Evolutionary conservation across 2,329 filamentous ascomycete species (phyloP).

Genomic region (Didymella lethalis): DNA sequence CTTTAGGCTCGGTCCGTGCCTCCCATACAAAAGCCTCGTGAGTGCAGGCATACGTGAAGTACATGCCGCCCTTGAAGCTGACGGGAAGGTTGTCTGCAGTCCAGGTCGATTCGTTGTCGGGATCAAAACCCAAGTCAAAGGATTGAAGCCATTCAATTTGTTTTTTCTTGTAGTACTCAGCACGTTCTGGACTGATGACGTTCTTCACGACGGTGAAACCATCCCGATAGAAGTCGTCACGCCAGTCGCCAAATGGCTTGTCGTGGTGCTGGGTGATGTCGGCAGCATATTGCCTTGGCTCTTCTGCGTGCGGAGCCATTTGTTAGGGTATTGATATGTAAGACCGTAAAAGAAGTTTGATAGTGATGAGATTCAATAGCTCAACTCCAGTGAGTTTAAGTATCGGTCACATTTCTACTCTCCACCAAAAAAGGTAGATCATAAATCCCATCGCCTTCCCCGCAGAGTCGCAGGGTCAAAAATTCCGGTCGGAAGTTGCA

Average conservation of each 20-base stretch:
- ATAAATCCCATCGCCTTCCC: too few species aligned
- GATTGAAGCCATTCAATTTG: slow-evolving; percentile 55
- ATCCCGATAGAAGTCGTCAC: slow-evolving; percentile 54
- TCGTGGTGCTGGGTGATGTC: slow-evolving; percentile 28
- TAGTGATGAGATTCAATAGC: too few species aligned
- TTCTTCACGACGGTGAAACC: slow-evolving; percentile 55
- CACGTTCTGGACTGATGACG: slow-evolving; percentile 50
- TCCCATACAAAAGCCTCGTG: slow-evolving; percentile 55
- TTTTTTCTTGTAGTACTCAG: slow-evolving; percentile 53
- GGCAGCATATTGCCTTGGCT: slow-evolving; percentile 27
- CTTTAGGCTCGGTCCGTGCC: slow-evolving; percentile 47
- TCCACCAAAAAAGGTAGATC: too few species aligned
- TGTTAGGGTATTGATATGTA: too few species aligned
- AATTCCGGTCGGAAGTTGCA: too few species aligned
- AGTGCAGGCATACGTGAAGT: slow-evolving; percentile 48
- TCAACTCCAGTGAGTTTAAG: too few species aligned
- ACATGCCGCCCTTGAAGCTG: slow-evolving; percentile 56
- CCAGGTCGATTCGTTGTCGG: slow-evolving; percentile 46
- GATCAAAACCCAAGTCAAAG: slow-evolving; percentile 53
- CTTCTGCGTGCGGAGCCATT: slow-evolving; percentile 32
- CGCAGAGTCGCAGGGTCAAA: too few species aligned
- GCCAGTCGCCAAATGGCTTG: slow-evolving; percentile 44
- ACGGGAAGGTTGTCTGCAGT: slow-evolving; percentile 50
- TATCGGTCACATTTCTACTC: too few species aligned
- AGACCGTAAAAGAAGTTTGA: too few species aligned